These are phyloP conservation scores for Rhododendron williamsianum DNA, from an alignment of 148 eudicot genomes.

Conservation along the genomic window DNA sequence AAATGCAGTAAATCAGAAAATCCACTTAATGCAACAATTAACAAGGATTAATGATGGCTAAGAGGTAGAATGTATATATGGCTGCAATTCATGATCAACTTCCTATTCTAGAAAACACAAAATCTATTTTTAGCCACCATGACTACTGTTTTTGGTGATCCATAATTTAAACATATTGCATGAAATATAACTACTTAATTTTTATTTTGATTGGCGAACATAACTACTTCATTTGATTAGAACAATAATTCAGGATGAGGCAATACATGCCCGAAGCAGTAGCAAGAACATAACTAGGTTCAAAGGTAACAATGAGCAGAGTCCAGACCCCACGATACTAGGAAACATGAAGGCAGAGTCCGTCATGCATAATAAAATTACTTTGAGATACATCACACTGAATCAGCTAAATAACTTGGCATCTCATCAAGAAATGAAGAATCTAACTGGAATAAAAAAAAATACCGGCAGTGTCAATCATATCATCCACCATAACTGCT, in stretches of 20 bases:
- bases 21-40: neutral
- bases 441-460: neutral
- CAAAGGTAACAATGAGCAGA: neutral
- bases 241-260: neutral
- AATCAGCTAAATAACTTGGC: neutral
- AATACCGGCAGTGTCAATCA: conserved; percentile 95
- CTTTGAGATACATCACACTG: neutral
- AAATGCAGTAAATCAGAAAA: conserved; percentile 7
- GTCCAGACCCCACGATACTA: neutral
- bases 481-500: conserved; percentile 96
- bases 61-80: neutral
- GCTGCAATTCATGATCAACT: neutral
- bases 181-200: neutral
- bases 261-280: neutral
- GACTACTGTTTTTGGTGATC: neutral
- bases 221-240: neutral
- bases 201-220: too few species aligned
- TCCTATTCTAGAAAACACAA: neutral
- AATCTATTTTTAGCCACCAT: neutral
- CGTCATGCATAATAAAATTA: neutral
- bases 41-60: neutral
- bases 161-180: neutral
- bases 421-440: neutral
- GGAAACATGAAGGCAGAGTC: conserved; percentile 2
- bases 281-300: neutral